Conservation (phyloP, 805 yeast genomes). For the Maudiozyma barnettii region DNA sequence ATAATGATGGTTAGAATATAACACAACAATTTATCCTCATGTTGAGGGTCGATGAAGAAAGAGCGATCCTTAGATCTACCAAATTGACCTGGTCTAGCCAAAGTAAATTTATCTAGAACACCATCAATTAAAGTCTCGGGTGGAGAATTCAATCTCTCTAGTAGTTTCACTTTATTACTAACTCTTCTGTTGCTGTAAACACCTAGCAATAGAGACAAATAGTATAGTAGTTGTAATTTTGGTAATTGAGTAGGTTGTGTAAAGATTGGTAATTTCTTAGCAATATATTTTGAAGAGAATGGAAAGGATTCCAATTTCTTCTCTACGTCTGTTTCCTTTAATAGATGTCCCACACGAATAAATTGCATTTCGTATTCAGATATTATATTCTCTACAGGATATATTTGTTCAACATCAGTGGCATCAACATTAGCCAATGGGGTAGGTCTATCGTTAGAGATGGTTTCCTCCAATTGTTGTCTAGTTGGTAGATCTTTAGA, state of each 20-base stretch:
- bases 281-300: conserved; percentile 46
- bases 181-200: conserved; percentile 65
- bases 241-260: conserved; percentile 40
- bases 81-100: conserved; percentile 49
- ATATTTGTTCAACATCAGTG: conserved; percentile 72
- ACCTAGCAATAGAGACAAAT: conserved; percentile 71
- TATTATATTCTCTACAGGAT: conserved; percentile 63
- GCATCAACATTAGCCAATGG: conserved; percentile 73
- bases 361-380: conserved; percentile 53
- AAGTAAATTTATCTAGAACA: conserved; percentile 61
- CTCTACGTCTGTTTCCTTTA: conserved; percentile 44
- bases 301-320: conserved; percentile 54
- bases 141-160: conserved; percentile 57
- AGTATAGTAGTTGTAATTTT: conserved; percentile 64
- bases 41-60: conserved; percentile 77
- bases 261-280: conserved; percentile 36
- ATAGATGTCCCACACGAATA: conserved; percentile 54
- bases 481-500: conserved; percentile 69
- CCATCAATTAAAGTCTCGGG: conserved; percentile 67
- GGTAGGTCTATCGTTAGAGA: conserved; percentile 68
- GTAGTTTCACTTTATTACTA: conserved; percentile 47
- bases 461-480: conserved; percentile 46
- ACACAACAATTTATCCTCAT: conserved; percentile 80
- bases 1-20: conserved; percentile 62
- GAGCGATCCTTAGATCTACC: conserved; percentile 70